A percentile compares a stretch with the other conserved stretches of the same genome.
These are phyloP conservation scores for Pelargonium cotyledonis DNA, from an alignment of 441 rosid species.

Conservation along the genomic window DNA sequence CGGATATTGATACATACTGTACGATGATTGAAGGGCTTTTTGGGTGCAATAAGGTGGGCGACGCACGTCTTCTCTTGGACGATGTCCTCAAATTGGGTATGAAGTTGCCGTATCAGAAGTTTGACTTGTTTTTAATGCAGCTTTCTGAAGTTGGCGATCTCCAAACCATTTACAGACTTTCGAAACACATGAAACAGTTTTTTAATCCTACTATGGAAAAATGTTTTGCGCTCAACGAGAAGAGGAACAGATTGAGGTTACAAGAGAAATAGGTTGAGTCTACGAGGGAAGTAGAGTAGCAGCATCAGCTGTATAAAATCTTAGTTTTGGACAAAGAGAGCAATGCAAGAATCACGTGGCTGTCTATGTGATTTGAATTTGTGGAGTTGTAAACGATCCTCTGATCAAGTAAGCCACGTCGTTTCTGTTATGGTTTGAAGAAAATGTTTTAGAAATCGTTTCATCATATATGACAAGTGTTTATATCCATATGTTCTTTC, in stretches of 20 bases:
- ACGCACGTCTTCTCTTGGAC: conserved; percentile 66
- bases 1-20: conserved; percentile 64
- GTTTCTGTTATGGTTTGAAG: too few species aligned
- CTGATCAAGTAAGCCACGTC: too few species aligned
- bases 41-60: conserved; percentile 50
- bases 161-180: conserved; percentile 62
- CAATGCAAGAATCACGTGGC: neutral
- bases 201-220: conserved; percentile 83
- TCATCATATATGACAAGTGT: too few species aligned
- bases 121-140: conserved; percentile 71
- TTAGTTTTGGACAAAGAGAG: neutral
- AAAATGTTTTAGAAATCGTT: too few species aligned
- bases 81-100: conserved; percentile 57
- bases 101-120: conserved; percentile 67
- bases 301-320: neutral
- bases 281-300: conserved; percentile 45
- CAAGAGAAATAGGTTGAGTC: conserved; percentile 15
- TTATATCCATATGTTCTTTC: too few species aligned
- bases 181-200: conserved; percentile 77
- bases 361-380: too few species aligned
- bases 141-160: conserved; percentile 66
- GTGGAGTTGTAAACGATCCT: too few species aligned
- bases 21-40: conserved; percentile 89
- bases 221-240: conserved; percentile 61
- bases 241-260: conserved; percentile 43